These are phyloP conservation scores for Aspergillus mulundensis DNA, from an alignment of 495 filamentous ascomycete species.

Conservation along the genomic window DNA sequence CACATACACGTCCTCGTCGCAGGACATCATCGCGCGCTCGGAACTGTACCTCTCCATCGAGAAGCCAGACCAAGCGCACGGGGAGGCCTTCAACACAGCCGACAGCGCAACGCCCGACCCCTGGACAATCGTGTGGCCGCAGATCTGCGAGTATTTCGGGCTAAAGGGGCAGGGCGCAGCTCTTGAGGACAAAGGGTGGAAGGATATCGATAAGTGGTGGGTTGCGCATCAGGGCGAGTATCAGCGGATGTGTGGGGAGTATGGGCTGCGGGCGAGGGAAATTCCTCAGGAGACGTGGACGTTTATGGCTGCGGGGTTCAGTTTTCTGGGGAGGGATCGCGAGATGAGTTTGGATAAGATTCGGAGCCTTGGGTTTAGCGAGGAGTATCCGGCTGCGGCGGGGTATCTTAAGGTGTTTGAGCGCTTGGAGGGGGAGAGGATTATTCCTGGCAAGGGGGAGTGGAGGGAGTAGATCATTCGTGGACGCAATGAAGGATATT, in stretches of 20 bases:
- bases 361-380: too few relatives aligned
- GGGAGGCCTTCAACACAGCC: slow-evolving; percentile 53
- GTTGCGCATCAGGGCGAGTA: slow-evolving; percentile 8
- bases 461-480: too few relatives aligned
- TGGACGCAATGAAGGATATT: too few relatives aligned
- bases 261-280: background rate
- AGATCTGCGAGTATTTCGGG: slow-evolving; percentile 2
- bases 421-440: too few relatives aligned
- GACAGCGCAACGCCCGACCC: slow-evolving; percentile 31
- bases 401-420: too few relatives aligned
- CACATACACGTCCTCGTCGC: slow-evolving; percentile 32
- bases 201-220: slow-evolving; percentile 10
- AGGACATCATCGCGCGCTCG: slow-evolving; percentile 39
- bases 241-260: slow-evolving; percentile 5
- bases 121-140: background rate
- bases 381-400: too few relatives aligned
- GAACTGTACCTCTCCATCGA: slow-evolving; percentile 35
- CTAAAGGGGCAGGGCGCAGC: background rate
- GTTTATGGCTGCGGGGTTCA: too few relatives aligned
- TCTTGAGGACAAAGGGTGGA: background rate
- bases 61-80: slow-evolving; percentile 39
- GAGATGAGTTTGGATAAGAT: too few relatives aligned
- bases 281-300: too few relatives aligned
- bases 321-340: too few relatives aligned
- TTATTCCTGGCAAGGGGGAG: too few relatives aligned